A percentile compares a stretch with the other conserved stretches of the same genome.
Conservation (phyloP, 306 rosid genomes). For the Rubus idaeus region DNA sequence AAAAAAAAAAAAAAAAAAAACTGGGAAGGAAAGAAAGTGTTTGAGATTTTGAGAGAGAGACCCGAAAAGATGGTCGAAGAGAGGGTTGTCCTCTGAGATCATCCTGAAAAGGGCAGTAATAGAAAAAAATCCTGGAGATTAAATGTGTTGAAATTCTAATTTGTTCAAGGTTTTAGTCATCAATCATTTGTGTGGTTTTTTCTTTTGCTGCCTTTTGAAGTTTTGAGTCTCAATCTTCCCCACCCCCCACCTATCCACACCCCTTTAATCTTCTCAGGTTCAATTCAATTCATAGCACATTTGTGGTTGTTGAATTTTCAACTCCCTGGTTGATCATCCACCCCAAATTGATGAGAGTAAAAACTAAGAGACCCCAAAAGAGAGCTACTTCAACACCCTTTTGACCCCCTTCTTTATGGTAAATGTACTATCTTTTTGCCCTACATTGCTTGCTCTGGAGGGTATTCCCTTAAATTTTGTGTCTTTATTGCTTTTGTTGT, state of each 20-base stretch:
- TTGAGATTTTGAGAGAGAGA: constrained; percentile 28
- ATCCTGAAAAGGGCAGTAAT: constrained; percentile 76
- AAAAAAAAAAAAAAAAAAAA: constrained; percentile 26
- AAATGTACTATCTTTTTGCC: constrained; percentile 26
- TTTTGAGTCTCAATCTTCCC: constrained; percentile 49
- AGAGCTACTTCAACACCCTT: constrained; percentile 32
- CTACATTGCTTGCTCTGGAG: constrained; percentile 47
- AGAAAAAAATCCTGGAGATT: constrained; percentile 9
- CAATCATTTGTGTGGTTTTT: constrained; percentile 23
- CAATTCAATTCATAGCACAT: constrained; percentile 6
- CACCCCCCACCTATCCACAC: constrained; percentile 24
- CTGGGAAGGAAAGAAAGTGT: constrained; percentile 14
- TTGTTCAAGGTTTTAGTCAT: not conserved
- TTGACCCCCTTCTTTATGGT: constrained; percentile 47
- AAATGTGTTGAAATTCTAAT: not conserved
- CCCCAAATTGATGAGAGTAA: not conserved
- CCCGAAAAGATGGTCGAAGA: constrained; percentile 78
- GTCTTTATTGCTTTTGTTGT: not conserved
- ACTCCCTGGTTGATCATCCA: not conserved
- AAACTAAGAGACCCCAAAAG: not conserved
- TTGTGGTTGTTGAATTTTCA: not conserved
- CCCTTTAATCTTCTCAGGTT: constrained; percentile 25
- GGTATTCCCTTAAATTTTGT: constrained; percentile 48
- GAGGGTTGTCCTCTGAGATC: constrained; percentile 79
- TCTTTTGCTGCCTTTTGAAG: constrained; percentile 70